A percentile compares a stretch with the other conserved stretches of the same genome.
phyloP scores from a whole-genome alignment of 768 basidiomycete genomes.

The Cubamyces sp. region DNA sequence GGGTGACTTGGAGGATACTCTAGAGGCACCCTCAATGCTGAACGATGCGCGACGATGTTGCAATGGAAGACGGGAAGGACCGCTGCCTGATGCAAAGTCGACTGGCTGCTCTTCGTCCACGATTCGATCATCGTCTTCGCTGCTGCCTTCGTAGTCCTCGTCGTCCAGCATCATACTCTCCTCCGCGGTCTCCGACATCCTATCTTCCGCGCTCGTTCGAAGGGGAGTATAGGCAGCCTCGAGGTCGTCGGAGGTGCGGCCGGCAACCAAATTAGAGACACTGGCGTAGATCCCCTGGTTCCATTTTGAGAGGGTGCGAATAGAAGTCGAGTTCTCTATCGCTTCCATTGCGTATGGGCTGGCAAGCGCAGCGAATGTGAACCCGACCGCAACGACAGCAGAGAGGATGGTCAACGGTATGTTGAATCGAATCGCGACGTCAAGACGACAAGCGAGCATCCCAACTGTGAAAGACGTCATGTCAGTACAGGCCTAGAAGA shows the following conservation, averaged over 20 bases:
- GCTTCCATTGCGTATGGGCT: slow-evolving; percentile 29
- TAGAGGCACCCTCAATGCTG: background rate
- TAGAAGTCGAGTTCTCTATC: slow-evolving; percentile 23
- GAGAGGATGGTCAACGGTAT: slow-evolving; percentile 30
- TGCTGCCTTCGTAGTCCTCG: slow-evolving; percentile 17
- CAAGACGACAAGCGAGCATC: slow-evolving; percentile 35
- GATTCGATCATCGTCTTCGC: slow-evolving; percentile 6
- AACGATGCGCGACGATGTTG: background rate
- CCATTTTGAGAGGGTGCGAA: slow-evolving; percentile 1
- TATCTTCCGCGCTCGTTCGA: slow-evolving; percentile 16
- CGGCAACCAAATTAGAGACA: slow-evolving; percentile 11
- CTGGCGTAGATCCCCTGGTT: slow-evolving; percentile 12
- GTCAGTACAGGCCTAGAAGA: background rate
- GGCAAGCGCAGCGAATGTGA: slow-evolving; percentile 35
- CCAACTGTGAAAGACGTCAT: slow-evolving; percentile 24
- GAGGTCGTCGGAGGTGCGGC: slow-evolving; percentile 15
- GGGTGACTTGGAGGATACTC: background rate
- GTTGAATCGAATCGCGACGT: slow-evolving; percentile 32
- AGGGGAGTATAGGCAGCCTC: slow-evolving; percentile 28
- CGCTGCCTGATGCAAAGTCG: background rate
- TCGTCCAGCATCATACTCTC: slow-evolving; percentile 2
- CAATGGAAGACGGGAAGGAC: background rate
- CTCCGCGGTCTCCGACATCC: background rate
- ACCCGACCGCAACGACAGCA: slow-evolving; percentile 32
- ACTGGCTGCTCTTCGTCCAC: background rate